Base-by-base conservation (phyloP, 2,329 filamentous ascomycete species). In the Colletotrichum navitas region DNA sequence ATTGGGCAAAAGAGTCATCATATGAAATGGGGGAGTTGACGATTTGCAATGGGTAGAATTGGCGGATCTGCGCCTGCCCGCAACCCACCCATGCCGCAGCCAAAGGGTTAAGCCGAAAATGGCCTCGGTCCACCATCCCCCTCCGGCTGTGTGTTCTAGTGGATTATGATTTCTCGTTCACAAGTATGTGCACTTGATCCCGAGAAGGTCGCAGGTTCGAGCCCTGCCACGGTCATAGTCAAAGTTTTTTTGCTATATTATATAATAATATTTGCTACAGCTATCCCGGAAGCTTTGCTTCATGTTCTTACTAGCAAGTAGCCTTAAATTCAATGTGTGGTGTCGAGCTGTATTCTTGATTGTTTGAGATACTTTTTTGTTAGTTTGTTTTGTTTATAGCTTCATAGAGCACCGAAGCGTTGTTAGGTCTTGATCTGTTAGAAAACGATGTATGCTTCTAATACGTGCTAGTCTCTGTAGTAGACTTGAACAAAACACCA, bases 81-180 rank as follows among this genome's bases (percentile, higher is more conserved):
- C 32, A n/a, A 32, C 16, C 34, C 47, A 32, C 34, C 32, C 49
- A 21, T 11, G 26, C 16, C 2, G 16, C 18, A 36, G 36, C 8
- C 39, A 18, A 18, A 18, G 0, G 2, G 18, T 12, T 63, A 54
- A 29, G 47, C 18, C 34, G 36, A 43, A 29, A 55, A 43, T 18
- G 36, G 47, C 18, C 8, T 1, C 1, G 16, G 21, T 32, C 49
- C 26, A 55, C 36, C 49, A 63, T 8, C 36, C 26, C 11, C 7
- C 49, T 11, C 49, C 36, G 61, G 61, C 61, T 63, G 61, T 63
- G 61, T 63, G 61, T 63, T 63, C 61, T 63, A 63, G 61, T 63
- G 61, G 49, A 63, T 63, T 63, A 63, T 63, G 60, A 62, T 63
- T 63, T 63, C 49, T 63, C 61, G 61, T 63, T 63, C 61, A 63